phyloP scores from a whole-genome alignment of 192 early-diverging fungal species.

The Pilaira anomala region DNA sequence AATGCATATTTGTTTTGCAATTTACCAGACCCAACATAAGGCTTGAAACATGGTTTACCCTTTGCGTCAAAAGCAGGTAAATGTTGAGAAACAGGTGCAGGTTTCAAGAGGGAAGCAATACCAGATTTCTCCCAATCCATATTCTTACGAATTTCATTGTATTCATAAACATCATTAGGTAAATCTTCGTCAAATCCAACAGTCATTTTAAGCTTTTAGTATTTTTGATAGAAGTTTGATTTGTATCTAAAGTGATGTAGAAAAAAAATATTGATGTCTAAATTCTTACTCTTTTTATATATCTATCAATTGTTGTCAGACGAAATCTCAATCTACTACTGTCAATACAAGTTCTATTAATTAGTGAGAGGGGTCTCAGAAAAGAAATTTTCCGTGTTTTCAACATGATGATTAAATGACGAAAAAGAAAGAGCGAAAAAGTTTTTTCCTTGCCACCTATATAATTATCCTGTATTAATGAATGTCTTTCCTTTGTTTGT shows the following conservation, averaged over 20 bases:
- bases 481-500: conserved; percentile 5
- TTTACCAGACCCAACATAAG: conserved; percentile 44
- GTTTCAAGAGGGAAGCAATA: conserved; percentile 36
- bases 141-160: conserved; percentile 32
- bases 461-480: background rate
- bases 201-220: conserved; percentile 20
- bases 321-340: background rate
- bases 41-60: conserved; percentile 36
- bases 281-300: background rate
- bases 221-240: background rate
- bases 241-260: background rate
- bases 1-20: conserved; percentile 46
- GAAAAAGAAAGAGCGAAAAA: no score
- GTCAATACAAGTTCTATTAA: no score
- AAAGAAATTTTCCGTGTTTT: conserved; percentile 9
- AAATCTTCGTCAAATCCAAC: conserved; percentile 38
- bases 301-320: background rate
- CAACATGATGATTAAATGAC: no score
- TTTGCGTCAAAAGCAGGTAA: conserved; percentile 36
- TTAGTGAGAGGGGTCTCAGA: background rate
- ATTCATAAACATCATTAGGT: conserved; percentile 35
- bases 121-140: conserved; percentile 34
- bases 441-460: background rate
- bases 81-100: conserved; percentile 40
- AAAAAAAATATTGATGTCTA: no score